phyloP scores from a whole-genome alignment of 257 asterid species.

The Coffea canephora region DNA sequence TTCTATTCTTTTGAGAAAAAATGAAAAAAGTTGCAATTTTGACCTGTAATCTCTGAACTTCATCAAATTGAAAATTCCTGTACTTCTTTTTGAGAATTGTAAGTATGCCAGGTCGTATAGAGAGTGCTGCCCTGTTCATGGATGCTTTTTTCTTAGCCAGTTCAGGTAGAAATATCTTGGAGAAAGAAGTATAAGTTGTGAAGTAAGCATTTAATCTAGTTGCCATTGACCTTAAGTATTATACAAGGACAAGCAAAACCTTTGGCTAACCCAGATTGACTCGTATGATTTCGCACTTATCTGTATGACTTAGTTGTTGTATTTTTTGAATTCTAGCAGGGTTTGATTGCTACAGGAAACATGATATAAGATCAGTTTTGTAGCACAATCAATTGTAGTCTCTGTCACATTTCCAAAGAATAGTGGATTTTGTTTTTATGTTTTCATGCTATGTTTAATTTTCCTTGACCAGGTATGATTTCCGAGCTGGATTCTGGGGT shows the following conservation, averaged over 20 bases:
- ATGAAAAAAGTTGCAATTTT: background rate
- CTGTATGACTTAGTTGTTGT: background rate
- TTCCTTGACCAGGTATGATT: slow-evolving; percentile 68
- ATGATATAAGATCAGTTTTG: background rate
- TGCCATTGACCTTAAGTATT: background rate
- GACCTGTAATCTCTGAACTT: background rate
- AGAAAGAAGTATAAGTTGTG: background rate
- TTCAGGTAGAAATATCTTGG: background rate
- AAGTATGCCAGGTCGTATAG: background rate
- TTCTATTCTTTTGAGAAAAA: background rate
- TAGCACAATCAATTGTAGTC: background rate
- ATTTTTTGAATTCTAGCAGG: background rate
- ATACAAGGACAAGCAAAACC: background rate
- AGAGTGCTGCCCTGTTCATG: background rate
- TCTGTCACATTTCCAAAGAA: background rate
- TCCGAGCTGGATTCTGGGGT: slow-evolving; percentile 98
- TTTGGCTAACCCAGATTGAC: background rate
- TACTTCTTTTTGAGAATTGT: background rate
- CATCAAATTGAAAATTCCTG: background rate
- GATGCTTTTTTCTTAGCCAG: background rate
- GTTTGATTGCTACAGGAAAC: background rate
- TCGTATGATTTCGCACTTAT: background rate
- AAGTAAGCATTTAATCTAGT: background rate
- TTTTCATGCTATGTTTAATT: slow-evolving; percentile 15
- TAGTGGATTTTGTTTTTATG: background rate